These are phyloP conservation scores for Cajanus cajan DNA, from an alignment of 306 rosid species.

Conservation along the genomic window DNA sequence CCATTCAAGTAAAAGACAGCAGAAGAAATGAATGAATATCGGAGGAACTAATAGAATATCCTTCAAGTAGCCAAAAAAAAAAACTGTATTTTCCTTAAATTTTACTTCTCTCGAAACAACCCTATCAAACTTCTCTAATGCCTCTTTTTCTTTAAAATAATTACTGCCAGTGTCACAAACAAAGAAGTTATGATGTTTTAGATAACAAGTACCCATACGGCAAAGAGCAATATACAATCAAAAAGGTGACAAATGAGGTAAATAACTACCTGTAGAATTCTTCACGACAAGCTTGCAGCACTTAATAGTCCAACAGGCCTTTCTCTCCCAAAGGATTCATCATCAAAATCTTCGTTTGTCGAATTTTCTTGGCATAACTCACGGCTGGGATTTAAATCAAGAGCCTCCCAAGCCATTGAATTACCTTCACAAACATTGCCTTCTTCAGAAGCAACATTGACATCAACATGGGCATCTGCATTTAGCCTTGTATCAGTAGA, in stretches of 20 bases:
- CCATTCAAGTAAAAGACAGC: background rate
- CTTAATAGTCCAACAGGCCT: constrained; percentile 65
- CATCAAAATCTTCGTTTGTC: constrained; percentile 86
- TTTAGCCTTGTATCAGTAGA: constrained; percentile 50
- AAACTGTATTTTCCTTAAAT: background rate
- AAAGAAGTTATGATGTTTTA: background rate
- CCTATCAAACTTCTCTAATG: background rate
- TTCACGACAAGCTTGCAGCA: constrained; percentile 69
- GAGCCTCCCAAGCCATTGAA: constrained; percentile 66
- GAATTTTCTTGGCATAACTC: constrained; percentile 94
- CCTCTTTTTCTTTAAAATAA: background rate
- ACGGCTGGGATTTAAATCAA: constrained; percentile 49
- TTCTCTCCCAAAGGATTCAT: constrained; percentile 77
- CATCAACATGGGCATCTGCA: constrained; percentile 52
- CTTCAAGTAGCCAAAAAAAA: background rate
- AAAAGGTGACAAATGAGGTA: constrained; percentile 13
- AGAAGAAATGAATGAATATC: background rate
- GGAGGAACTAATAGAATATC: background rate
- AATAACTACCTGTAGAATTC: constrained; percentile 63
- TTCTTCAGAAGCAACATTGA: constrained; percentile 54
- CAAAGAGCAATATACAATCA: background rate
- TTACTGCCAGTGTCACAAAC: background rate
- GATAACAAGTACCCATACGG: background rate
- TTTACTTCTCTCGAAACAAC: background rate
- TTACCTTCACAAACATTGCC: constrained; percentile 50